Percentiles rank a stretch among this genome's conserved stretches.
Evolutionary conservation across 768 basidiomycete species (phyloP).

Genomic region (Hortiboletus flavorubellus): DNA sequence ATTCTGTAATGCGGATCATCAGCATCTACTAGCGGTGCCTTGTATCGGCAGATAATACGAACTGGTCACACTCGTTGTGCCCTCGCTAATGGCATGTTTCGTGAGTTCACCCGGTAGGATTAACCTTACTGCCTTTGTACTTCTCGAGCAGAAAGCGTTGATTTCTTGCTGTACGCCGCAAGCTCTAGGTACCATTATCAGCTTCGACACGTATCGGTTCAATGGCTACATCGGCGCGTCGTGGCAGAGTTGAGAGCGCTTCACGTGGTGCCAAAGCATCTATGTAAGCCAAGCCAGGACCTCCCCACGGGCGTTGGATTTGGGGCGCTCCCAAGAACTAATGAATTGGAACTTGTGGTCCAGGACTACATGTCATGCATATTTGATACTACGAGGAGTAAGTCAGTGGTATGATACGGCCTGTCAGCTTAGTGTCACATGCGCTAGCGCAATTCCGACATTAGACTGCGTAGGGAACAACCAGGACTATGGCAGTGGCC

Average conservation of each 20-base stretch:
- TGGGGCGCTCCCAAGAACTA: no score
- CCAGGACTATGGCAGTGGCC: neutral
- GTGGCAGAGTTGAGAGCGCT: no score
- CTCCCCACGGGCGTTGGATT: no score
- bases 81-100: slow-evolving; percentile 75
- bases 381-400: no score
- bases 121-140: slow-evolving; percentile 65
- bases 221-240: neutral
- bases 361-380: no score
- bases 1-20: slow-evolving; percentile 17
- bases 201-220: neutral
- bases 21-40: neutral
- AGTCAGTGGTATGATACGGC: no score
- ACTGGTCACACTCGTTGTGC: slow-evolving; percentile 60
- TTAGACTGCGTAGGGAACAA: no score
- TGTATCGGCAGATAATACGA: slow-evolving; percentile 2
- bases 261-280: no score
- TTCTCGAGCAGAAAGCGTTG: slow-evolving; percentile 70
- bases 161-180: slow-evolving; percentile 68
- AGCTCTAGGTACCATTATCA: slow-evolving; percentile 39
- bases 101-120: slow-evolving; percentile 71
- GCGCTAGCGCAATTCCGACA: no score
- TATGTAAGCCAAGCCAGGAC: no score
- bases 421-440: no score
- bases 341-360: no score